Base-by-base conservation (phyloP, 805 yeast species). In the Yueomyces sinensis region DNA sequence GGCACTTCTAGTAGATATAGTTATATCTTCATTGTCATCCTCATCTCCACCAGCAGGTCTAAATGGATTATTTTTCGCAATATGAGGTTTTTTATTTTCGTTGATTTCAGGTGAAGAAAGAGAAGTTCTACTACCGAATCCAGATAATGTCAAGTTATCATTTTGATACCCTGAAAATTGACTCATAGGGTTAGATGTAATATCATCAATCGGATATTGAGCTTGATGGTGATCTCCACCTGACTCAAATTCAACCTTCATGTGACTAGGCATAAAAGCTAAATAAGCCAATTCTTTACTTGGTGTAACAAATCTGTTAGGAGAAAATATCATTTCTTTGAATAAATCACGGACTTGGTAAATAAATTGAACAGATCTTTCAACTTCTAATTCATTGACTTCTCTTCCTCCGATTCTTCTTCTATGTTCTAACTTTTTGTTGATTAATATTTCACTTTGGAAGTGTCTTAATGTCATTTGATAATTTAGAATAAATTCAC, bases 341-440 rank as follows among this genome's bases (percentile, higher is more conserved):
- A 82, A 91, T 29, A 91, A 61, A 29, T 69, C 72, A 38, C 81
- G 70, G 32, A 91, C 63, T 34, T 80, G 81, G 39, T 71, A 72
- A 32, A 82, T 71, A 46, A 91, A 91, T 47, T 83, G 89, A 43
- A 75, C 74, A 0, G 96, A 81, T 41, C 97, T 66, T 42, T 71
- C 71, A 4, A 82, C 74, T 56, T 91, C 97, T 36, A 68, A 64
- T n/a, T 58, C 63, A n/a, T 82, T 80, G 5, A 87, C 89, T 17
- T 62, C 65, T 35, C 96, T 66, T 2, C 95, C 95, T 28, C 96
- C 96, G 36, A 89, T 79, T 49, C 93, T 75, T 47, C 94, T 72
- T 9, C 2, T 20, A 2, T 4, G 13, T 13, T 15, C 15, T 5
- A 35, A 28, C 13, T 34, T 17, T 11, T 31, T 35, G 7, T 40